Conservation (phyloP, 2,329 filamentous ascomycete genomes). For the Pyrenochaeta sp. region DNA sequence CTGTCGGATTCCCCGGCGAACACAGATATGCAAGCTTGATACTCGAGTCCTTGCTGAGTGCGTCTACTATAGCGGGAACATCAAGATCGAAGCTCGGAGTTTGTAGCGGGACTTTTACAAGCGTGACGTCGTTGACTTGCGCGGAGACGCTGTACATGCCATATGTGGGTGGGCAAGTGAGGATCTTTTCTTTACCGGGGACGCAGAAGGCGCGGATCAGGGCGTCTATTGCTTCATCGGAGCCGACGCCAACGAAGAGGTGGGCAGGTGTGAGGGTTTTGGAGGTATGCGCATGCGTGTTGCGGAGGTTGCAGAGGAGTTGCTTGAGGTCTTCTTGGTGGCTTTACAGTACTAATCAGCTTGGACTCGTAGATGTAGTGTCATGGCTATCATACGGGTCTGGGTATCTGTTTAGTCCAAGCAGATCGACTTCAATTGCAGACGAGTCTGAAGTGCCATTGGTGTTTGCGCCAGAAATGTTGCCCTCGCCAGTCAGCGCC, state of each 20-base stretch:
- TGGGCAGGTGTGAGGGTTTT: slow-evolving; percentile 79
- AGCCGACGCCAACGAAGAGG: slow-evolving; percentile 94
- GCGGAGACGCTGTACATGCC: slow-evolving; percentile 98
- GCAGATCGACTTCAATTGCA: slow-evolving; percentile 73
- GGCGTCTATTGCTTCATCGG: slow-evolving; percentile 95
- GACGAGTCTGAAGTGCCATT: slow-evolving; percentile 50
- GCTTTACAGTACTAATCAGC: slow-evolving; percentile 41
- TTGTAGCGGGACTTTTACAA: slow-evolving; percentile 86
- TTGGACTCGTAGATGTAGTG: neutral
- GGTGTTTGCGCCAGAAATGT: slow-evolving; percentile 54
- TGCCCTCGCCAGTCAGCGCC: slow-evolving; percentile 58
- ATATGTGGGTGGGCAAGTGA: slow-evolving; percentile 96
- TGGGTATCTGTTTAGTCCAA: slow-evolving; percentile 90
- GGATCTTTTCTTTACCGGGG: slow-evolving; percentile 86
- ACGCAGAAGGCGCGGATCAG: slow-evolving; percentile 92
- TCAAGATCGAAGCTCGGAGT: slow-evolving; percentile 75
- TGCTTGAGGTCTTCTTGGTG: slow-evolving; percentile 90
- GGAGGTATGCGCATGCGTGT: slow-evolving; percentile 80
- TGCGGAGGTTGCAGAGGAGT: slow-evolving; percentile 85
- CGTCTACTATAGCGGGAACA: slow-evolving; percentile 73
- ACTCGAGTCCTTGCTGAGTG: slow-evolving; percentile 68
- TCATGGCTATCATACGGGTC: slow-evolving; percentile 68
- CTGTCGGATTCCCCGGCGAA: slow-evolving; percentile 95
- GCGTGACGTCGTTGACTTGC: slow-evolving; percentile 87
- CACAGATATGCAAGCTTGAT: slow-evolving; percentile 94